phyloP scores from a whole-genome alignment of 148 eudicot genomes.

The Oxyria digyna region DNA sequence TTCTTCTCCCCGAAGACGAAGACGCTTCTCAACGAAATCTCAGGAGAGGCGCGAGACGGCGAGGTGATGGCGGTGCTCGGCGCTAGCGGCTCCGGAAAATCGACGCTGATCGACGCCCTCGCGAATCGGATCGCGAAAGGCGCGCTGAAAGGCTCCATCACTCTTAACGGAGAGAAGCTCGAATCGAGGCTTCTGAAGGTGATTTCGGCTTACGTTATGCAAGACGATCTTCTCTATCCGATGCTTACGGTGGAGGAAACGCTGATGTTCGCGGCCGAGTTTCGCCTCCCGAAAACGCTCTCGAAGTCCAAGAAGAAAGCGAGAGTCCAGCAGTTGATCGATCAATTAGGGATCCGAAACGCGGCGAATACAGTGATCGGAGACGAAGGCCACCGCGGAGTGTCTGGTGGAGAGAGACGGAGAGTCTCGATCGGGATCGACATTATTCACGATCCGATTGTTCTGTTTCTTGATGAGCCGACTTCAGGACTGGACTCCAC shows the following conservation, averaged over 20 bases:
- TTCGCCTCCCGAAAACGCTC: conserved; percentile 52
- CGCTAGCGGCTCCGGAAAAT: conserved; percentile 82
- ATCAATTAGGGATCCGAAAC: conserved; percentile 61
- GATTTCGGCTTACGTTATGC: conserved; percentile 89
- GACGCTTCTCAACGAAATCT: conserved; percentile 50
- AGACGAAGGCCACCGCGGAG: conserved; percentile 89
- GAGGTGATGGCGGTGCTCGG: conserved; percentile 80
- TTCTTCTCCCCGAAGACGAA: conserved; percentile 26
- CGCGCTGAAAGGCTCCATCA: conserved; percentile 47
- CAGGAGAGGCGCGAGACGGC: conserved; percentile 77
- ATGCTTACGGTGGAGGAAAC: conserved; percentile 92
- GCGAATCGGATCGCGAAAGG: conserved; percentile 77
- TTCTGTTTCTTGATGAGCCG: conserved; percentile 78
- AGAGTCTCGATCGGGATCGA: conserved; percentile 83
- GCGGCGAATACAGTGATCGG: conserved; percentile 86
- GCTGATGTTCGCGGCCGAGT: conserved; percentile 78
- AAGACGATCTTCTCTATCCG: conserved; percentile 71
- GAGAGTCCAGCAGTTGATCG: conserved; percentile 62
- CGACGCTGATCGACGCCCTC: conserved; percentile 76
- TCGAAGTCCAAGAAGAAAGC: conserved; percentile 57
- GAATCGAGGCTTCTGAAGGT: conserved; percentile 63
- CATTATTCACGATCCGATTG: conserved; percentile 77
- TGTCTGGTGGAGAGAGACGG: conserved; percentile 80
- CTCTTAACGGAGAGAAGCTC: conserved; percentile 51
- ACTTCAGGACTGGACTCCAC: conserved; percentile 88